Percentiles rank a stretch among this genome's conserved stretches.
These are phyloP conservation scores for Macrotyloma uniflorum DNA, from an alignment of 306 rosid species.

Conservation along the genomic window DNA sequence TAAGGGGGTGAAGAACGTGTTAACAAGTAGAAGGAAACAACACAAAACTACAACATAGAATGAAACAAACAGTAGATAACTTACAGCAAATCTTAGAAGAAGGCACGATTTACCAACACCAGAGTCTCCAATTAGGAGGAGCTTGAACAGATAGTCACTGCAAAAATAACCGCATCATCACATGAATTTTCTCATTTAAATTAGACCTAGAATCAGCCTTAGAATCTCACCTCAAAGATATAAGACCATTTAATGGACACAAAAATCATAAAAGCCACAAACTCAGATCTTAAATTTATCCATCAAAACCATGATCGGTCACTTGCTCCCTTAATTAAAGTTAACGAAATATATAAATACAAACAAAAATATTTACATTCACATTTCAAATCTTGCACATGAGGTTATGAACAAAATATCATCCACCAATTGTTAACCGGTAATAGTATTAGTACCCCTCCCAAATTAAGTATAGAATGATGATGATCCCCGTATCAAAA, in stretches of 20 bases:
- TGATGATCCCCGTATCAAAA: slow-evolving; percentile 3
- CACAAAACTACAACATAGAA: neutral
- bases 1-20: neutral
- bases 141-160: slow-evolving; percentile 99
- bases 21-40: neutral
- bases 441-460: neutral
- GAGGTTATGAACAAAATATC: neutral
- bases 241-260: neutral
- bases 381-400: neutral
- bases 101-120: slow-evolving; percentile 99
- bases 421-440: neutral
- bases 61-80: slow-evolving; percentile 31
- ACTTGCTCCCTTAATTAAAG: neutral
- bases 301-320: neutral
- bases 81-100: slow-evolving; percentile 99
- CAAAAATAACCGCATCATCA: neutral
- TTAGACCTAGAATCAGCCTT: neutral
- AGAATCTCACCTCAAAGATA: slow-evolving; percentile 6
- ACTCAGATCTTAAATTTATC: neutral
- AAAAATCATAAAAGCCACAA: neutral
- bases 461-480: neutral
- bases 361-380: neutral
- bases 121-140: slow-evolving; percentile 95
- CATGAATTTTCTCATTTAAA: slow-evolving; percentile 33
- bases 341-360: neutral